phyloP scores from a whole-genome alignment of 164 flowering plant species.

The Taxillus chinensis region DNA sequence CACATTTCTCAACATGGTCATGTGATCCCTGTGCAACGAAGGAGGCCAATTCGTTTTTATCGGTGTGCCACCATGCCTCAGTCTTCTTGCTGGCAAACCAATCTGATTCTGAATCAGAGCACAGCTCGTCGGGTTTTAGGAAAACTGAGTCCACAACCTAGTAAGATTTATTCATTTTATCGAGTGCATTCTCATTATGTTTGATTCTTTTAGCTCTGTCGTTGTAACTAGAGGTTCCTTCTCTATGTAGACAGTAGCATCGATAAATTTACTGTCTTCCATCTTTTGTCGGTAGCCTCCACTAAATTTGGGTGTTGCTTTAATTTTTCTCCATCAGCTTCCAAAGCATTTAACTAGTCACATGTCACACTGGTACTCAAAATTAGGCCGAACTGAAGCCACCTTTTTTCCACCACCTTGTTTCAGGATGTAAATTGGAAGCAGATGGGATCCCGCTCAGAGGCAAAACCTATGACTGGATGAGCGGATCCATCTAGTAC shows the following conservation, averaged over 20 bases:
- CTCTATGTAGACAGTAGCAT: neutral
- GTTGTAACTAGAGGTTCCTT: slow-evolving; percentile 2
- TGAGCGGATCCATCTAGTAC: slow-evolving; percentile 22
- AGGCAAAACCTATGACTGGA: slow-evolving; percentile 23
- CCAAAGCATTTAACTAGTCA: slow-evolving; percentile 25
- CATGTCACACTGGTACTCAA: slow-evolving; percentile 21
- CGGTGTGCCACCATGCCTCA: slow-evolving; percentile 61
- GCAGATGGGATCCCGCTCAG: slow-evolving; percentile 26
- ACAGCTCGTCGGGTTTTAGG: slow-evolving; percentile 16
- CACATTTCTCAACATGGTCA: slow-evolving; percentile 43
- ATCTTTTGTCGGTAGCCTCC: neutral
- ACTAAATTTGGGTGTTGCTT: slow-evolving; percentile 5
- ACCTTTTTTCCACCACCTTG: slow-evolving; percentile 78
- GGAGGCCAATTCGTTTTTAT: slow-evolving; percentile 44
- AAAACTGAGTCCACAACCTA: slow-evolving; percentile 14
- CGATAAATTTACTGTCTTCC: neutral
- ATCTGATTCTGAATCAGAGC: slow-evolving; percentile 25
- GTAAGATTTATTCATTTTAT: slow-evolving; percentile 13
- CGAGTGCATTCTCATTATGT: slow-evolving; percentile 11
- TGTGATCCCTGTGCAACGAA: slow-evolving; percentile 45
- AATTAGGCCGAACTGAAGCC: slow-evolving; percentile 38
- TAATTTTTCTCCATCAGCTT: slow-evolving; percentile 18
- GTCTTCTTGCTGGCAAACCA: slow-evolving; percentile 29
- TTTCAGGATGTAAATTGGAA: slow-evolving; percentile 27
- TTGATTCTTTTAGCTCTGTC: slow-evolving; percentile 10